These are phyloP conservation scores for Lepiota subincarnata DNA, from an alignment of 768 basidiomycete species.

Conservation along the genomic window DNA sequence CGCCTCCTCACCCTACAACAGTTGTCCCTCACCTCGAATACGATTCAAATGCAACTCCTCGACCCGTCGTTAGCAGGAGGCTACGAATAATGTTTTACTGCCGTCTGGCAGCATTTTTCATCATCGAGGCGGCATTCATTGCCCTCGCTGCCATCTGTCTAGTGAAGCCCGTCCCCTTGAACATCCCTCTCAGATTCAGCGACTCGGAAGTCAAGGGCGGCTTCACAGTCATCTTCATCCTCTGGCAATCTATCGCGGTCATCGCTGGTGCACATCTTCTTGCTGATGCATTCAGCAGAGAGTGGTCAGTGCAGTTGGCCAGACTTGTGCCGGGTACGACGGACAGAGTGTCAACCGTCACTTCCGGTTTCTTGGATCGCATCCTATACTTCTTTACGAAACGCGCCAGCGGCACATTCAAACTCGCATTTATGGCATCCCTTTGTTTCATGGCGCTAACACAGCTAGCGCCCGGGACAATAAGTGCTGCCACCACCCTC, in stretches of 20 bases:
- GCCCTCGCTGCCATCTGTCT: constrained; percentile 4
- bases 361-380: constrained; percentile 9
- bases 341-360: constrained; percentile 9
- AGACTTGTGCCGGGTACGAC: not conserved
- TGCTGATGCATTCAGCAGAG: constrained; percentile 10
- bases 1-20: not conserved
- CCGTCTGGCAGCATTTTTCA: not conserved
- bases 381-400: constrained; percentile 3
- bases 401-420: constrained; percentile 4
- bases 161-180: constrained; percentile 1
- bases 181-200: not conserved
- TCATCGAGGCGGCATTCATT: constrained; percentile 4
- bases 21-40: not conserved
- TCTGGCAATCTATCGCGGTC: constrained; percentile 8
- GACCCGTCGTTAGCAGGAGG: not conserved
- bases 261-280: constrained; percentile 5
- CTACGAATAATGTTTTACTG: not conserved
- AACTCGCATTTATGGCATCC: constrained; percentile 7
- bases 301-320: constrained; percentile 9
- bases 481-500: constrained; percentile 8
- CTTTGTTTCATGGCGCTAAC: constrained; percentile 5
- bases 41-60: not conserved
- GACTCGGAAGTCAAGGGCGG: constrained; percentile 10
- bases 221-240: constrained; percentile 9
- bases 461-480: constrained; percentile 5